These are phyloP conservation scores for Amanita inopinata DNA, from an alignment of 768 basidiomycete species.

Conservation along the genomic window DNA sequence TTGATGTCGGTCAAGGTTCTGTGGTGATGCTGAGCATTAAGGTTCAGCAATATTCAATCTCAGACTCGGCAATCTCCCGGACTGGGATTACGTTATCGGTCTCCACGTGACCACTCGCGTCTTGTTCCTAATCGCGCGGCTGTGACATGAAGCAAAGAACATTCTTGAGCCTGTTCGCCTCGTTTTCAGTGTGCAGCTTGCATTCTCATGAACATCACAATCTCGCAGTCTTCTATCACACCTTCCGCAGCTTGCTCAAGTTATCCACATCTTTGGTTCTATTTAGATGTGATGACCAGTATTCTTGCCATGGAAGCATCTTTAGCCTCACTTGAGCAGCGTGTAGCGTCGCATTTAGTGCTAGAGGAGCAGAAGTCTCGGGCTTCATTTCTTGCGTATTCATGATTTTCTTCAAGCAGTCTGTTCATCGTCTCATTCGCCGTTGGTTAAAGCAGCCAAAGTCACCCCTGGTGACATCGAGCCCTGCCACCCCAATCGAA, in stretches of 20 bases:
- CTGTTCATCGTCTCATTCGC: neutral
- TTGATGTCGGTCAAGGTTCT: constrained; percentile 32
- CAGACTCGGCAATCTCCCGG: constrained; percentile 25
- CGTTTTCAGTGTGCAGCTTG: no score
- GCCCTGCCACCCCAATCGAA: no score
- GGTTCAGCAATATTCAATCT: constrained; percentile 30
- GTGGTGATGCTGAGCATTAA: constrained; percentile 47
- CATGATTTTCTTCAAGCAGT: neutral
- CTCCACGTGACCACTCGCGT: no score
- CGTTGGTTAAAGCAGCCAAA: neutral
- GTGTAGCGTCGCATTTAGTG: neutral
- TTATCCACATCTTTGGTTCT: no score
- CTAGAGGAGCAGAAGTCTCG: neutral
- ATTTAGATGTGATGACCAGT: no score
- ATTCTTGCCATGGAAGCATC: no score
- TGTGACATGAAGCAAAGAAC: neutral
- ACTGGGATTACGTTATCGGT: neutral
- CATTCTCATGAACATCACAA: no score
- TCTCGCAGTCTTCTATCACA: no score
- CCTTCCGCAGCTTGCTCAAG: no score
- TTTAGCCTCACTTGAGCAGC: neutral
- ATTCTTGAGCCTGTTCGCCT: neutral
- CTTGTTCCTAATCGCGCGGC: no score
- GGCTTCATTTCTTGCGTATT: neutral
- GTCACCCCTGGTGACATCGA: neutral